phyloP scores from a whole-genome alignment of 2,329 filamentous ascomycete genomes.

The Plenodomus tracheiphilus region DNA sequence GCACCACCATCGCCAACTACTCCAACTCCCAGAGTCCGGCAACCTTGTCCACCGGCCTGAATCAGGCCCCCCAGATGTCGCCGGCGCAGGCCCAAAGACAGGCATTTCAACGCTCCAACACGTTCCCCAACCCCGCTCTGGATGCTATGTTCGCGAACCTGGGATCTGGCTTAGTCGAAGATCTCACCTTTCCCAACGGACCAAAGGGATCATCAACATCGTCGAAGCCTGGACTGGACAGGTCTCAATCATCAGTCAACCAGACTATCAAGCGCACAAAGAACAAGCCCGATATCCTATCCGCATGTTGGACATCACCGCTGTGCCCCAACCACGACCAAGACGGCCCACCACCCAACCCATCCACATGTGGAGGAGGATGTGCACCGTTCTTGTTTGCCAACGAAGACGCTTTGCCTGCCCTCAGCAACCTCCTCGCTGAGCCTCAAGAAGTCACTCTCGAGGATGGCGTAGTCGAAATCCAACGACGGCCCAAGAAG shows the following conservation, averaged over 20 bases:
- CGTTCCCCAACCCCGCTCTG: conserved; percentile 39
- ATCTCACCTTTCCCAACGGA: conserved; percentile 44
- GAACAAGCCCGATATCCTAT: conserved; percentile 42
- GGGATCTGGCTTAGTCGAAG: conserved; percentile 41
- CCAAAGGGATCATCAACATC: conserved; percentile 26
- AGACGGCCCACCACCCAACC: conserved; percentile 44
- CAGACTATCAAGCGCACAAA: conserved; percentile 40
- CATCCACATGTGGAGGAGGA: conserved; percentile 45
- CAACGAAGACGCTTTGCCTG: conserved; percentile 36
- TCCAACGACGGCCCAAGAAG: conserved; percentile 41
- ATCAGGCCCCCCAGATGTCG: conserved; percentile 33
- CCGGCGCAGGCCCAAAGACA: conserved; percentile 12
- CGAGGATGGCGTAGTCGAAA: conserved; percentile 44
- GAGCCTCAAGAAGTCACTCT: conserved; percentile 37
- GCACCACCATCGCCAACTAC: conserved; percentile 15
- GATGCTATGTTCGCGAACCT: conserved; percentile 44
- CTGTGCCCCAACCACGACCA: conserved; percentile 46
- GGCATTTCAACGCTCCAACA: conserved; percentile 32
- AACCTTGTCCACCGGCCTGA: conserved; percentile 20
- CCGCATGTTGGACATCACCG: conserved; percentile 48
- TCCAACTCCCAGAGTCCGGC: conserved; percentile 30
- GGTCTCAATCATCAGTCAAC: conserved; percentile 15
- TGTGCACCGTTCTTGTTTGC: conserved; percentile 48
- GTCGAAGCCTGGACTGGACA: conserved; percentile 19
- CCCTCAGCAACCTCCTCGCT: conserved; percentile 31